Base-by-base conservation (phyloP, 345 rosid genomes). In the Noccaea bulbosa region DNA sequence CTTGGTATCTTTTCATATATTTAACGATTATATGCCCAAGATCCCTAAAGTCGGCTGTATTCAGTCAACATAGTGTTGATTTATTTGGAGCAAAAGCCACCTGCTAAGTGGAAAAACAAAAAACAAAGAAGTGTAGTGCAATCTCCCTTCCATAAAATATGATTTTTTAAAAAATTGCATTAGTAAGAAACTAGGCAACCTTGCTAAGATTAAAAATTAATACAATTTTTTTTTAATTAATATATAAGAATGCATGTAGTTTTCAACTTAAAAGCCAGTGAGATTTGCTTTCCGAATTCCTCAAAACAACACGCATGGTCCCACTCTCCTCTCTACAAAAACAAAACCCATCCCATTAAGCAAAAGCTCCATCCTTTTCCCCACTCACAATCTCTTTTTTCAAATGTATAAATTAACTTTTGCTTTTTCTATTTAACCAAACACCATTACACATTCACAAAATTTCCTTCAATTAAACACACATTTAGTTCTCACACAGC, bases 231-330 rank as follows among this genome's bases (percentile, higher is more conserved):
- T n/a, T n/a, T n/a, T n/a, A n/a, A n/a, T n/a, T n/a, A n/a, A n/a
- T n/a, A n/a, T n/a, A 49, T 62, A 47, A 71, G 76, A 81, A 78
- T 45, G 48, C 58, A 70, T 46, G 65, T 65, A 30, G 38, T 80
- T 70, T 77, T 70, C 67, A 64, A 54, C 85, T 77, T 70, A 77
- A 52, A 75, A 68, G 54, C 78, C 82, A 70, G 68, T 57, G 34
- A 44, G 50, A 65, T 51, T 46, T 61, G 62, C 83, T 82, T 84
- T 84, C 56, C 20, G 62, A 47, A 61, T 43, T 79, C 62, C 5
- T 80, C 71, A 61, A 79, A 74, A 82, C 69, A 73, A 45, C 83
- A 70, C 39, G 67, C 56, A 55, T 22, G 83, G 85, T 63, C 86
- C 92, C 83, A 78, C 82, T 71, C 51, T 59, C 66, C n/a, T 7